Evolutionary conservation across 129 eudicot genomes (phyloP), one percentile per base, ranked within the genome.

Genomic region (Centrapalus pauciflorus): DNA sequence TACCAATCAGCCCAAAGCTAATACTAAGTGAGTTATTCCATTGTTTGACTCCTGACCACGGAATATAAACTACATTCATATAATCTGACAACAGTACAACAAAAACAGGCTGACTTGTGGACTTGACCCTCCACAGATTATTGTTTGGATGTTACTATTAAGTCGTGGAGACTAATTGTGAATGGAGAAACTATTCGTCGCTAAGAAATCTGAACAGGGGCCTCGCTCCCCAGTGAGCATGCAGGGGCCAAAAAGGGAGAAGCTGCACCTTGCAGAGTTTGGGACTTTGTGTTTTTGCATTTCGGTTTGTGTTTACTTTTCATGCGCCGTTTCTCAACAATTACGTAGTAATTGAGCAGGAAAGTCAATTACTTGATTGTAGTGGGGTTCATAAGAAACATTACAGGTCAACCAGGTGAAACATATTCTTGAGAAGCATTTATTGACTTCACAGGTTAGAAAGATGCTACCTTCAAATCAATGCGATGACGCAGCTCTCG

Each of bases 401-500:
- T 45, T 45, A 45, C 20, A n/a, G 23, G 23, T 21, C 23, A 45
- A 45, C 51, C 20, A 45, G 21, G 51, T 45, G 51, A 20, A 45
- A 37, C 14, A 10, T 37, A 37, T 37, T 11, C 45, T 37, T 37
- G 4, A 11, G 2, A 37, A 37, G 45, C 45, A 37, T 37, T 37
- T 37, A 37, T 37, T 37, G 14, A 37, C 10, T 37, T 37, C n/a
- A n/a, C n/a, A n/a, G n/a, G n/a, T n/a, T n/a, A n/a, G 54, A 29
- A 21, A 40, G 27, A 40, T 23, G 23, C 16, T 66, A 89, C 99
- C 96, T 93, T 93, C 26, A 93, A 65, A 84, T 93, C 99, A 67
- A 93, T 93, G 40, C 99, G 95, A 78, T 86, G 95, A 13, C 96
- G 84, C 51, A 93, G 57, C 84, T 89, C 96, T 74, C 86, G 86